Conservation (phyloP, 768 basidiomycete species). For the Leccinum disarticulatum region DNA sequence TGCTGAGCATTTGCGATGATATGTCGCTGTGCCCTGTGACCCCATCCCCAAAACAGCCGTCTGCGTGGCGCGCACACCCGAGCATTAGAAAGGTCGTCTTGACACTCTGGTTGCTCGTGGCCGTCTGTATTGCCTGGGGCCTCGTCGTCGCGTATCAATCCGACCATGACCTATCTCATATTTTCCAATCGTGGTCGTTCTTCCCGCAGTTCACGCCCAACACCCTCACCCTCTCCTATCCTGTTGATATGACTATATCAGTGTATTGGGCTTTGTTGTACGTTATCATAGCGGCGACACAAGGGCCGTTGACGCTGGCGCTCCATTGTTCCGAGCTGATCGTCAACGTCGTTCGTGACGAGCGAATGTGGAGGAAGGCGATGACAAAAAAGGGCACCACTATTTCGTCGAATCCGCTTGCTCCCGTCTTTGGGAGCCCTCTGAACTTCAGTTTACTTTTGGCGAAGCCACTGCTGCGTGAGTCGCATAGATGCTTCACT, state of each 20-base stretch:
- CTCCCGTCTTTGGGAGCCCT: conserved; percentile 17
- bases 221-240: background rate
- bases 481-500: conserved; percentile 2
- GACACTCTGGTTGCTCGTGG: conserved; percentile 25
- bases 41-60: conserved; percentile 21
- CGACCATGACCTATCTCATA: conserved; percentile 6
- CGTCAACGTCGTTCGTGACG: conserved; percentile 27
- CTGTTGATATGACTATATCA: conserved; percentile 4
- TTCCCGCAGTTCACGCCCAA: conserved; percentile 16
- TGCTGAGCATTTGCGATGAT: conserved; percentile 21
- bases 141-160: conserved; percentile 8
- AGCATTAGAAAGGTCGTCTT: conserved; percentile 22
- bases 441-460: conserved; percentile 16
- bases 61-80: conserved; percentile 29
- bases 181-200: conserved; percentile 23
- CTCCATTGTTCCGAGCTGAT: conserved; percentile 31
- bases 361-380: conserved; percentile 26
- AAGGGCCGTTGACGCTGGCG: conserved; percentile 29
- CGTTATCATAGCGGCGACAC: conserved; percentile 22
- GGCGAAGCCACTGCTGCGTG: conserved; percentile 29
- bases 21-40: conserved; percentile 6
- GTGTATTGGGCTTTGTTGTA: conserved; percentile 29
- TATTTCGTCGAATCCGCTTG: conserved; percentile 22
- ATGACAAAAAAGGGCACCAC: conserved; percentile 14
- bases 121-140: conserved; percentile 25